Percentiles rank a stretch among this genome's conserved stretches.
phyloP scores from a whole-genome alignment of 345 rosid genomes.

The Rhizophora mangle region DNA sequence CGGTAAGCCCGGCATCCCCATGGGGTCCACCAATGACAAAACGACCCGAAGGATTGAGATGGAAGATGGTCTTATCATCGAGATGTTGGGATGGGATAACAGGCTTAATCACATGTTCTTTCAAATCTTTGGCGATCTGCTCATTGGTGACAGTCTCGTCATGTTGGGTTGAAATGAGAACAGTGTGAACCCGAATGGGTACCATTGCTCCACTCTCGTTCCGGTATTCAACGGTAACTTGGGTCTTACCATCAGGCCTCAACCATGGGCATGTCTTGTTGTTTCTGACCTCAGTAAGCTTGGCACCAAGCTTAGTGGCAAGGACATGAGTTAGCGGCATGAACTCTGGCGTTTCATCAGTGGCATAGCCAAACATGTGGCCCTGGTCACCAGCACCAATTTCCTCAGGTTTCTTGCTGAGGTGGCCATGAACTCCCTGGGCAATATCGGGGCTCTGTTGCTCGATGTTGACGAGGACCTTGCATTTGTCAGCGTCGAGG shows the following conservation, averaged over 20 bases:
- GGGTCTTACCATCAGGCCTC: slow-evolving; percentile 87
- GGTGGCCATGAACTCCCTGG: slow-evolving; percentile 80
- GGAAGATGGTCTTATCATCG: slow-evolving; percentile 76
- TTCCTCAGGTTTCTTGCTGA: slow-evolving; percentile 71
- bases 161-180: slow-evolving; percentile 78
- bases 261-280: slow-evolving; percentile 74
- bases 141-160: slow-evolving; percentile 75
- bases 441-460: slow-evolving; percentile 82
- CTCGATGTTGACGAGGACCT: slow-evolving; percentile 73
- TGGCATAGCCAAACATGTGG: slow-evolving; percentile 78
- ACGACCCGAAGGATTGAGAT: slow-evolving; percentile 74
- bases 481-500: slow-evolving; percentile 69
- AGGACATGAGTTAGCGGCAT: slow-evolving; percentile 80
- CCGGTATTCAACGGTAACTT: slow-evolving; percentile 67
- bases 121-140: slow-evolving; percentile 61
- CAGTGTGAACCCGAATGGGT: slow-evolving; percentile 65
- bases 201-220: slow-evolving; percentile 71
- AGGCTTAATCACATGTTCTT: slow-evolving; percentile 69
- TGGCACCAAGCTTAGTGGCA: slow-evolving; percentile 78
- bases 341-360: slow-evolving; percentile 70
- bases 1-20: slow-evolving; percentile 83
- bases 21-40: slow-evolving; percentile 84
- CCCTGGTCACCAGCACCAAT: slow-evolving; percentile 88
- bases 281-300: slow-evolving; percentile 78
- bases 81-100: slow-evolving; percentile 66